These are phyloP conservation scores for Camelina laxa DNA, from an alignment of 345 rosid genomes.

Conservation along the genomic window DNA sequence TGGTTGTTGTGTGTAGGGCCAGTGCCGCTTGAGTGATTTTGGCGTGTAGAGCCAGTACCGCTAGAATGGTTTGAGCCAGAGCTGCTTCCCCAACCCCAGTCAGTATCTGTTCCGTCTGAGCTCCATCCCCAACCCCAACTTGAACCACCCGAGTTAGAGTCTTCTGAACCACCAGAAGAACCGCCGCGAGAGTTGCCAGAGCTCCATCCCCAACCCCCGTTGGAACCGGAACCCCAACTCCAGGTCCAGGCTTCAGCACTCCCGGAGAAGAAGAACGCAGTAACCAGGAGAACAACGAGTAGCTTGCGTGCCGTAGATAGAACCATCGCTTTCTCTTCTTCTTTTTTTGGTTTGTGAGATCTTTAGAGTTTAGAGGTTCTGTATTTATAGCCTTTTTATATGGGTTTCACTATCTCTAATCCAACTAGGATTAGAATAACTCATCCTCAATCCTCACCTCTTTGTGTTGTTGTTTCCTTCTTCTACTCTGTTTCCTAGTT, in stretches of 20 bases:
- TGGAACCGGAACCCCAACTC: constrained; percentile 22
- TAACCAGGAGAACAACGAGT: constrained; percentile 18
- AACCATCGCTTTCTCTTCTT: constrained; percentile 16
- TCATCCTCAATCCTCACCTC: too few relatives aligned
- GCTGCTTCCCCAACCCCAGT: constrained; percentile 22
- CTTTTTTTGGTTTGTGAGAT: too few relatives aligned
- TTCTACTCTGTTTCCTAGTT: too few relatives aligned
- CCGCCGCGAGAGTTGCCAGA: constrained; percentile 13
- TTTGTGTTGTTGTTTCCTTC: too few relatives aligned
- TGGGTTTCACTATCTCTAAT: too few relatives aligned
- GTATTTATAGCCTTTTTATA: too few relatives aligned
- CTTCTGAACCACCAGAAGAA: neutral
- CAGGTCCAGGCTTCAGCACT: constrained; percentile 26
- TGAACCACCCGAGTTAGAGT: constrained; percentile 11
- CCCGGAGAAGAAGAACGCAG: constrained; percentile 1
- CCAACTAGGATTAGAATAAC: too few relatives aligned
- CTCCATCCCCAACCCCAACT: constrained; percentile 32
- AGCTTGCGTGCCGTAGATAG: neutral
- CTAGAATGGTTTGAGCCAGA: constrained; percentile 18
- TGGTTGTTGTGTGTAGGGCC: too few relatives aligned
- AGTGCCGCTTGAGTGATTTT: neutral
- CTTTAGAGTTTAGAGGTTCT: too few relatives aligned
- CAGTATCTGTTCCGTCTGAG: neutral
- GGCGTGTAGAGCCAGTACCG: constrained; percentile 13
- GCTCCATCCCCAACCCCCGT: constrained; percentile 28